phyloP scores from a whole-genome alignment of 2,329 filamentous ascomycete genomes.

The Colletotrichum siamense region DNA sequence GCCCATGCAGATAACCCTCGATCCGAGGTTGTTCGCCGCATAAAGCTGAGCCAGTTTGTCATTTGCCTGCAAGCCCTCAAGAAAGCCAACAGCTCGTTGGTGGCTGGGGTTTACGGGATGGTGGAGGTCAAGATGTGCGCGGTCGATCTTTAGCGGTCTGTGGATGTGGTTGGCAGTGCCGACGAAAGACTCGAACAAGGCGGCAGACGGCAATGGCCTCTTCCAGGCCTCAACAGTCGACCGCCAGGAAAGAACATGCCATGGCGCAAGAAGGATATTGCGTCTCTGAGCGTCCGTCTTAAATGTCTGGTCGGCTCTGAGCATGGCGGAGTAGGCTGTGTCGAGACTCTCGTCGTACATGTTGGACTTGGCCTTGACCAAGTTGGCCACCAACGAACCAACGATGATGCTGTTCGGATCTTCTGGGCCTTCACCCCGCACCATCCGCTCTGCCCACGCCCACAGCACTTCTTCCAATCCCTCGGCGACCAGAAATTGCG shows the following conservation, averaged over 20 bases:
- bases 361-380: constrained; percentile 50
- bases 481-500: constrained; percentile 59
- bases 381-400: constrained; percentile 36
- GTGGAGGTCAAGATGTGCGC: constrained; percentile 59
- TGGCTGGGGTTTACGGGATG: constrained; percentile 58
- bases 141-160: constrained; percentile 45
- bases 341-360: constrained; percentile 48
- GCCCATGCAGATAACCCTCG: constrained; percentile 24
- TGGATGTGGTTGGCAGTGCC: constrained; percentile 47
- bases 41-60: background rate
- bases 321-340: constrained; percentile 52
- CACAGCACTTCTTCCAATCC: constrained; percentile 55
- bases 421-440: constrained; percentile 24
- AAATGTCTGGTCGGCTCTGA: constrained; percentile 51
- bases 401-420: constrained; percentile 1
- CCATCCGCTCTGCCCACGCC: constrained; percentile 47
- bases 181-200: constrained; percentile 59
- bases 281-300: constrained; percentile 38
- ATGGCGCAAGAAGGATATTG: constrained; percentile 44
- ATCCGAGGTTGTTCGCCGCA: background rate
- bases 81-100: constrained; percentile 50
- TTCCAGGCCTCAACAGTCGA: constrained; percentile 57
- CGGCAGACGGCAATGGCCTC: constrained; percentile 48
- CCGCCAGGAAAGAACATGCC: constrained; percentile 55
- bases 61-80: constrained; percentile 32